phyloP scores from a whole-genome alignment of 441 rosid species.

The Populus hybrid region DNA sequence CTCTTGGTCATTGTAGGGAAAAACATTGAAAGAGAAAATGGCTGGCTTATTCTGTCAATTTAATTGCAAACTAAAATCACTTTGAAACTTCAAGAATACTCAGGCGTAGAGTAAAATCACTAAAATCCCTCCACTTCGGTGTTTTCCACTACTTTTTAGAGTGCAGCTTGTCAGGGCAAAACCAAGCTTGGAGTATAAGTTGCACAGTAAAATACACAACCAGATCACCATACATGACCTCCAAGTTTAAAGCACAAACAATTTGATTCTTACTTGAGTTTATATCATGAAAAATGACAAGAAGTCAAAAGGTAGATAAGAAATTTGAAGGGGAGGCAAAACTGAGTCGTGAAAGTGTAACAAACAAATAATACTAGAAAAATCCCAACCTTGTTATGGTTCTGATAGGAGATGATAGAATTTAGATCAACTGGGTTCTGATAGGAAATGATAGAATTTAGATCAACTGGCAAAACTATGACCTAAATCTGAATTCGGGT shows the following conservation, averaged over 20 bases:
- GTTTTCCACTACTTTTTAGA: conserved; percentile 1
- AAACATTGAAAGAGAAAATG: neutral
- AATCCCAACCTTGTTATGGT: neutral
- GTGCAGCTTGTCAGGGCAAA: neutral
- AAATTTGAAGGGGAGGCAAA: neutral
- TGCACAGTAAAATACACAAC: neutral
- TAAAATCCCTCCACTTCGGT: neutral
- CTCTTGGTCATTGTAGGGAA: neutral
- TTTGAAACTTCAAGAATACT: neutral
- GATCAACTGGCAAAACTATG: neutral
- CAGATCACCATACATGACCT: neutral
- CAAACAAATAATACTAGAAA: neutral
- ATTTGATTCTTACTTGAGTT: neutral
- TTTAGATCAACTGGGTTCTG: neutral
- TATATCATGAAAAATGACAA: neutral
- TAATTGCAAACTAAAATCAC: neutral
- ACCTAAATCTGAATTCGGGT: neutral
- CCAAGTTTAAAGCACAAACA: neutral
- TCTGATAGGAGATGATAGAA: neutral
- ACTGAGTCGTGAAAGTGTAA: neutral
- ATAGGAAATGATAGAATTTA: neutral
- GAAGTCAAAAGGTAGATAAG: neutral
- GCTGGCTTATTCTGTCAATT: neutral
- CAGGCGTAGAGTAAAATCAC: neutral
- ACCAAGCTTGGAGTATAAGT: neutral